Evolutionary conservation across 208 protist species (phyloP), one percentile per base, ranked within the genome.

Genomic region (Trypanosoma cruzi): DNA sequence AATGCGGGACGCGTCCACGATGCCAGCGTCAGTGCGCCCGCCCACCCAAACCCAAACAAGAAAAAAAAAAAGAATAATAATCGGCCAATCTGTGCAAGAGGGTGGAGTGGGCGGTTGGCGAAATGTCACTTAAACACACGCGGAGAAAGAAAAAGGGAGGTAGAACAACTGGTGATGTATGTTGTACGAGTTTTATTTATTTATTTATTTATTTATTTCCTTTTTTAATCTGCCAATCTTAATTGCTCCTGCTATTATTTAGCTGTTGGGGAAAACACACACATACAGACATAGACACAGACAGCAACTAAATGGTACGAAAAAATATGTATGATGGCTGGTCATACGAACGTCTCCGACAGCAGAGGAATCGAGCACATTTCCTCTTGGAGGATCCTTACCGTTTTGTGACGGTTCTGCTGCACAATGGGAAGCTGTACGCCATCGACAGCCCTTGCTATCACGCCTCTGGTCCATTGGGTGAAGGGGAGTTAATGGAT

Each of bases 361-460:
- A 64, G 50, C 85, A 94, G 78, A 81, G 90, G 42, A 84, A 88
- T 48, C 79, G 90, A 13, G 88, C 88, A 24, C 90, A 96, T 63
- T 93, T 96, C 67, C 77, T 96, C 20, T 75, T 96, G 1, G 86
- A 89, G 32, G 88, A 93, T 50, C 88, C 88, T 0, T 88, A 86
- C 40, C 85, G 88, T 24, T 96, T 87, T 66, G 82, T 96, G 29
- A 93, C 90, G 14, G 90, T 96, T 29, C 64, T 96, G 40, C 80
- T 96, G n/a, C 66, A 77, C 34, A 11, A 42, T 6, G 68, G 77
- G 5, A 69, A 75, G 63, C 76, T 96, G 61, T 82, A 81, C 69
- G 90, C 83, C 54, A 81, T 96, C 26, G 91, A 96, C 73, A 91
- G 83, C 49, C 81, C 88, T 6, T 96, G 91, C 58, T 96, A 93